Conservation (phyloP, 1,284 basidiomycete genomes). For the Rhodotorula sp. region DNA sequence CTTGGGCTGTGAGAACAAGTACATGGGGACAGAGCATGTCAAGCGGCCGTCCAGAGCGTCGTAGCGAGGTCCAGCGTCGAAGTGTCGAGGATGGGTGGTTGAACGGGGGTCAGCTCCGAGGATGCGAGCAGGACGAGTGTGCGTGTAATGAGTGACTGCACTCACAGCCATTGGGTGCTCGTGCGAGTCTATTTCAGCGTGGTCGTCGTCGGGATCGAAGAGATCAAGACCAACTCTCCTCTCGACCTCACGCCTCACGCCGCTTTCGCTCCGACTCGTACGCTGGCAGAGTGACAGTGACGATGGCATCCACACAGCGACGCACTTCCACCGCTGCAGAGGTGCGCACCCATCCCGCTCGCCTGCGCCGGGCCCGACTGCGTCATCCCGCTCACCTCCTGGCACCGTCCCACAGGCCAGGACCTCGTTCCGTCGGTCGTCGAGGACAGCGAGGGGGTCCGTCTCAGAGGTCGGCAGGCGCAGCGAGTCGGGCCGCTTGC, state of each 20-base stretch:
- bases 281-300: too few relatives aligned
- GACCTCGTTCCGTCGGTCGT: conserved; percentile 19
- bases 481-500: conserved; percentile 23
- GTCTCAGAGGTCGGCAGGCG: conserved; percentile 35
- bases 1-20: background rate
- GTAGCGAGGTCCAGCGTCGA: background rate
- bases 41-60: background rate
- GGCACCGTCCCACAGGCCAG: background rate
- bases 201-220: too few relatives aligned
- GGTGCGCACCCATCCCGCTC: background rate
- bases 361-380: background rate
- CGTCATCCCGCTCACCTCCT: background rate
- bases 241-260: too few relatives aligned
- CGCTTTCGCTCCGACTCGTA: too few relatives aligned
- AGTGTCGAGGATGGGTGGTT: background rate
- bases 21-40: background rate
- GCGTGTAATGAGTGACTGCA: too few relatives aligned
- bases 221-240: too few relatives aligned
- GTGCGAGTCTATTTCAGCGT: too few relatives aligned
- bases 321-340: background rate
- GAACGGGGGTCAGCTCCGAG: background rate
- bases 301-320: too few relatives aligned
- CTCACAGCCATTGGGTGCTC: too few relatives aligned
- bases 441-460: conserved; percentile 26
- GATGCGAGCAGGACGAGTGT: too few relatives aligned